Base-by-base conservation (phyloP, 2,329 filamentous ascomycete genomes). In the Fusarium floridanum region DNA sequence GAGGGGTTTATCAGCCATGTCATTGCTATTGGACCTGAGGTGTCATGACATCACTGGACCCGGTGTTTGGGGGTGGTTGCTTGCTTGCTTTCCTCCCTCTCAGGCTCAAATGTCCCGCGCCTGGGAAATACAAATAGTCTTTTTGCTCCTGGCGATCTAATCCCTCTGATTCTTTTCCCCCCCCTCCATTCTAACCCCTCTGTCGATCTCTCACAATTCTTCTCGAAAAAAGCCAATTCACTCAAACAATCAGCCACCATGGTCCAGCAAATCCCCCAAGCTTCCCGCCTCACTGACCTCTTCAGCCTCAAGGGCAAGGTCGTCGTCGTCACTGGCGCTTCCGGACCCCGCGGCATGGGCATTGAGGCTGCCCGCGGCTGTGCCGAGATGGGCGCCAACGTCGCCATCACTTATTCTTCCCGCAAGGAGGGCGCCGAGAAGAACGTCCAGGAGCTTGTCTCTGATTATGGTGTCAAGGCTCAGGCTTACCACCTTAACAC, bases 261-360 rank as follows among this genome's bases (percentile, higher is more conserved):
- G 89, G 88, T 88, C 85, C 85, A 88, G 78, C 76, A 83, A 80
- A 83, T 91, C 71, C 90, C 91, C 78, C 82, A 89, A 79, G 84
- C 90, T 73, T 85, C 85, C 74, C 85, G 85, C 77, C 88, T 94
- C 77, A 82, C 87, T 74, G 92, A 92, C 80, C 89, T 94, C 76
- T 92, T 94, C 84, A 93, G 90, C 78, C 86, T 94, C 71, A 93
- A 92, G 84, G 91, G 92, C 77, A 92, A 92, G 83, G 93, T 93
- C 61, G 90, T 93, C 75, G 89, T 94, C 76, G 86, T 94, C 71
- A 92, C 91, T 6, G 92, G 92, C 68, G 91, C 91, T 14, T 93
- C 90, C 37, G 91, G 91, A 11, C 89, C 93, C 66, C 90, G 89
- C 39, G 92, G 92, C 71, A 93, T 94, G 83, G 92, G 92, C 70